A percentile compares a stretch with the other conserved stretches of the same genome.
phyloP scores from a whole-genome alignment of 2,329 filamentous ascomycete species.

The Calonectria fujianensis region DNA sequence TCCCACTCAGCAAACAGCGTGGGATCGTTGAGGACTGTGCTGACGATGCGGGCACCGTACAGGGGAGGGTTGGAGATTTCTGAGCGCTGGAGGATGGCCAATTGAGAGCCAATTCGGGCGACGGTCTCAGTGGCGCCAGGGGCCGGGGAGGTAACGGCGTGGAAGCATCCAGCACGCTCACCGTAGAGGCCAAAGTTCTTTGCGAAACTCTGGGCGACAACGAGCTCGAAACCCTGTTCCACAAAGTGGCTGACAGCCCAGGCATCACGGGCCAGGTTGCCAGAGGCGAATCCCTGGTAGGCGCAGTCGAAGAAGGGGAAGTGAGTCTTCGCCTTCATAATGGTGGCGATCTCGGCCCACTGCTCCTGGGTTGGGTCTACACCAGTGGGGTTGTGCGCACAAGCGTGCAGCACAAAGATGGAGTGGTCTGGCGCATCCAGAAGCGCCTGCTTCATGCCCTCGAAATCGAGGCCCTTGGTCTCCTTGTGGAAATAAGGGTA shows the following conservation, averaged over 20 bases:
- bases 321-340: constrained; percentile 86
- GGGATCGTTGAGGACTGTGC: constrained; percentile 87
- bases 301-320: constrained; percentile 99
- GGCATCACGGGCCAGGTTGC: constrained; percentile 88
- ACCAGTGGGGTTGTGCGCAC: constrained; percentile 98
- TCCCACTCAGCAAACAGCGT: constrained; percentile 93
- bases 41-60: constrained; percentile 93
- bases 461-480: constrained; percentile 93
- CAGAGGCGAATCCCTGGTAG: constrained; percentile 98
- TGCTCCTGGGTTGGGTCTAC: constrained; percentile 96
- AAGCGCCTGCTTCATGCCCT: constrained; percentile 87
- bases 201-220: constrained; percentile 94
- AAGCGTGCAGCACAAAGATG: constrained; percentile 94
- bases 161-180: constrained; percentile 96
- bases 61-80: constrained; percentile 98
- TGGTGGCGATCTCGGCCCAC: constrained; percentile 90
- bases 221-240: constrained; percentile 91
- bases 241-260: constrained; percentile 97
- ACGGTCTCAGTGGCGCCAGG: constrained; percentile 78
- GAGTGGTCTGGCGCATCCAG: constrained; percentile 83
- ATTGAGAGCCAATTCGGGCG: constrained; percentile 85
- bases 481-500: constrained; percentile 96
- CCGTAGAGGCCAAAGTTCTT: constrained; percentile 99
- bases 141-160: constrained; percentile 87
- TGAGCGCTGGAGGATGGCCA: constrained; percentile 94